These are phyloP conservation scores for Trichoderma hamatum DNA, from an alignment of 2,329 filamentous ascomycete genomes.

Conservation along the genomic window DNA sequence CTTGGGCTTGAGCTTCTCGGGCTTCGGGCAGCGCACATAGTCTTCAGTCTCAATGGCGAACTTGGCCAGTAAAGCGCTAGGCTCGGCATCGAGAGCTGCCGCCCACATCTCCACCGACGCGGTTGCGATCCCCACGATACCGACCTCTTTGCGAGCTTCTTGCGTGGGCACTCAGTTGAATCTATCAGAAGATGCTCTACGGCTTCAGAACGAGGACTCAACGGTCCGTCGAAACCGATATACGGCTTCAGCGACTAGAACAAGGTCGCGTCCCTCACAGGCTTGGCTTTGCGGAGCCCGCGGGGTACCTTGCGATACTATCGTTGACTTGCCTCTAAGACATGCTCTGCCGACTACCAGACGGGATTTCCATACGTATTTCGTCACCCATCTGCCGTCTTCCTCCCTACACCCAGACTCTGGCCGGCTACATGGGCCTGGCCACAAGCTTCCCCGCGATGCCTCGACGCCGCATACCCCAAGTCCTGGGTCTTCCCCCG, in stretches of 20 bases:
- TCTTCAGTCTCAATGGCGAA: slow-evolving; percentile 34
- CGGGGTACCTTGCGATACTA: slow-evolving; percentile 15
- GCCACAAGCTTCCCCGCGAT: slow-evolving; percentile 84
- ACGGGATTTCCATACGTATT: slow-evolving; percentile 87
- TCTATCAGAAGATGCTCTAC: neutral
- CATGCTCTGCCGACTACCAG: slow-evolving; percentile 33
- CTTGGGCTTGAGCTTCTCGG: slow-evolving; percentile 19
- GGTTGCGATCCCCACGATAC: slow-evolving; percentile 12
- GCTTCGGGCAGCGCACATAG: slow-evolving; percentile 20
- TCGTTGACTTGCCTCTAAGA: slow-evolving; percentile 10
- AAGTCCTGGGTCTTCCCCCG: slow-evolving; percentile 56
- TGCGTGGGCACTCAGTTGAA: neutral
- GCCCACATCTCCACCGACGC: slow-evolving; percentile 29
- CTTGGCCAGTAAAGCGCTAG: slow-evolving; percentile 30
- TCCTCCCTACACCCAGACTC: slow-evolving; percentile 91
- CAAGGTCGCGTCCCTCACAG: neutral
- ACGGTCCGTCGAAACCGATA: slow-evolving; percentile 2
- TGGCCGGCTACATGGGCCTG: slow-evolving; percentile 61
- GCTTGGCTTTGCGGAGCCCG: slow-evolving; percentile 25
- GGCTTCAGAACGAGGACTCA: neutral
- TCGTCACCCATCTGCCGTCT: slow-evolving; percentile 92
- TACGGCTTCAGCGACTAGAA: neutral
- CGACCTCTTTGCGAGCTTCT: slow-evolving; percentile 19
- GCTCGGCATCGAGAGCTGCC: slow-evolving; percentile 31
- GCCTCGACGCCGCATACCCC: slow-evolving; percentile 78